Base-by-base conservation (phyloP, 1,139 yeast genomes). In the Blastobotrys serpentis region DNA sequence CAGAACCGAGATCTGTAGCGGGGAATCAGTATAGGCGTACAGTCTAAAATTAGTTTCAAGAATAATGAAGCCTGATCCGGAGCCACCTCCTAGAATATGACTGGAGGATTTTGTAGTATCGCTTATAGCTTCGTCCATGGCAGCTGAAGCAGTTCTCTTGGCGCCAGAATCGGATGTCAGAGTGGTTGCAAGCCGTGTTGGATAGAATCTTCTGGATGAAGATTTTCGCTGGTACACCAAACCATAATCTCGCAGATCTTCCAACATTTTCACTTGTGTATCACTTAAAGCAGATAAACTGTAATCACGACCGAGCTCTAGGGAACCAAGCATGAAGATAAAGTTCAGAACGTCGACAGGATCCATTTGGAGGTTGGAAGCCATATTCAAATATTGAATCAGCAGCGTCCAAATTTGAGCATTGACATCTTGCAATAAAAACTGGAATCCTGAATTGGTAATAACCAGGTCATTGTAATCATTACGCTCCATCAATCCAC, bases 271-370 rank as follows among this genome's bases (percentile, higher is more conserved):
- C 37, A 81, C 70, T 66, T 94, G 98, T 0, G 97, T 89, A 29
- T 78, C 84, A 55, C 88, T 83, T 48, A 92, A 69, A 39, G 83
- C 82, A 3, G 80, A 71, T 1, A 84, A 77, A 0, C 88, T 78
- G 62, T 94, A 92, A 43, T 90, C 88, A 56, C 84, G 83, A 0
- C 98, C 98, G 26, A 90, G 72, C 61, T 92, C 97, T 46, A 94
- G 73, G 2, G 96, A 87, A 2, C 98, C 98, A 42, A 92, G 72
- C 78, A 90, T 84, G 69, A 92, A 94, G 14, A 92, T 84, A 65
- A 92, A 92, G 65, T 92, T 90, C 42, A 92, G 74, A 37, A 92
- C 96, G 62, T 94, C 98, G 22, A 92, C 98, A 0, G 96, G 94
- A 67, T 92, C 96, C 96, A 90, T 87, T 60, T 86, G 81, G 44